A percentile compares a stretch with the other conserved stretches of the same genome.
Conservation (phyloP, 164 flowering plant species). For the Vitis vinifera region ASM3070453v1 NC_081817.1:26565001-26565500, state of each 20-base stretch:
- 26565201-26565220: background rate
- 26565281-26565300: background rate
- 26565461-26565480: background rate
- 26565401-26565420: background rate
- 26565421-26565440: background rate
- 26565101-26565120: background rate
- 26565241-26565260: background rate
- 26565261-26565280: background rate
- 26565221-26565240: background rate
- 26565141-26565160: background rate
- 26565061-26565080: background rate
- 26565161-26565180: background rate
- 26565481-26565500: background rate
- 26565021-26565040: too few relatives aligned
- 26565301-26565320: background rate
- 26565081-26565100: background rate
- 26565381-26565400: background rate
- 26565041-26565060: too few relatives aligned
- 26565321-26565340: too few relatives aligned
- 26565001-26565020: too few relatives aligned
- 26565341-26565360: background rate
- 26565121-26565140: background rate
- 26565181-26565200: background rate
- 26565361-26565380: background rate
- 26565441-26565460: background rate